phyloP scores from a whole-genome alignment of 1,284 basidiomycete genomes.

The Schizopora paradoxa region DNA sequence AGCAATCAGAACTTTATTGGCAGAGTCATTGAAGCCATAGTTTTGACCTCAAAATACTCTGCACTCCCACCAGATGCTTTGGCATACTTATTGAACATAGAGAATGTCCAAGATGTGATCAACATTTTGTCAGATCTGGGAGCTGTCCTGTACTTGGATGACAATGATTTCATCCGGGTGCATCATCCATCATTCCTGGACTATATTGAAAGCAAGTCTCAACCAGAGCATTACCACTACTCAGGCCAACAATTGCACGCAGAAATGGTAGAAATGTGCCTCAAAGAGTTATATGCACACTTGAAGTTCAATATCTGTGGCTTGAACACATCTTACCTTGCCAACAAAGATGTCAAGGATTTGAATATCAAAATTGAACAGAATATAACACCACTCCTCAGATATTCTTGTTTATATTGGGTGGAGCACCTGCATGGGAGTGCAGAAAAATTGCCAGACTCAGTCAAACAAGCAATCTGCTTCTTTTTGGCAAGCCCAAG shows the following conservation, averaged over 20 bases:
- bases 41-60: not conserved
- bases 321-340: constrained; percentile 15
- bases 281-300: constrained; percentile 15
- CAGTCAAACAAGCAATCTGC: not conserved
- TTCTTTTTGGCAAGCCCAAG: not conserved
- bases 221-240: constrained; percentile 20
- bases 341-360: constrained; percentile 15
- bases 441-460: not conserved
- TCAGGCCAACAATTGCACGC: constrained; percentile 13
- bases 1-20: too few relatives aligned
- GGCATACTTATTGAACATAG: constrained; percentile 7
- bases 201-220: constrained; percentile 11
- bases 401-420: constrained; percentile 15
- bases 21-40: not conserved
- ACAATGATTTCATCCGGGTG: constrained; percentile 4
- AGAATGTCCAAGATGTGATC: not conserved
- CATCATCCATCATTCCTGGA: constrained; percentile 18
- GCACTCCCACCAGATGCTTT: not conserved
- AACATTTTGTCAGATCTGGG: not conserved
- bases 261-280: constrained; percentile 21
- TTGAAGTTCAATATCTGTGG: constrained; percentile 23
- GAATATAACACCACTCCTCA: constrained; percentile 7
- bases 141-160: constrained; percentile 2
- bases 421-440: constrained; percentile 4
- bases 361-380: constrained; percentile 1